Percentiles rank a stretch among this genome's conserved stretches.
Evolutionary conservation across 2,329 filamentous ascomycete genomes (phyloP).

Genomic region (Cladorrhinum sp.): DNA sequence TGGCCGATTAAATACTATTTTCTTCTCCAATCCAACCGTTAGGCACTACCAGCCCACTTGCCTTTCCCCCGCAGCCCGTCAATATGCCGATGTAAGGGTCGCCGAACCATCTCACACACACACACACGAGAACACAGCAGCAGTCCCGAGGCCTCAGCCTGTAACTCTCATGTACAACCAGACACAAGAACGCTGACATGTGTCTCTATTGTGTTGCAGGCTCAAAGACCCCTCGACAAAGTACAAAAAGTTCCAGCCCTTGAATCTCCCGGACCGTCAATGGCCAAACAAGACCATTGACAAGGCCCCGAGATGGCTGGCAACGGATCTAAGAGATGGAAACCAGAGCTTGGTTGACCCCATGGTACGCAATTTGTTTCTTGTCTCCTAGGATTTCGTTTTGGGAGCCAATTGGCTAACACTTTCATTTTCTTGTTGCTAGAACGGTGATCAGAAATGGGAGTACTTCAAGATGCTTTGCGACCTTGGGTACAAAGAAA

Average conservation of each 20-base stretch:
- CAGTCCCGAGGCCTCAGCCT: not conserved
- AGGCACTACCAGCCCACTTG: not conserved
- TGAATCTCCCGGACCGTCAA: conserved; percentile 68
- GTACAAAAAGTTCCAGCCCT: conserved; percentile 67
- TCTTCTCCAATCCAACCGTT: not conserved
- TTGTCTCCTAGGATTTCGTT: not conserved
- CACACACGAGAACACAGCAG: conserved; percentile 12
- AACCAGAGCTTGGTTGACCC: conserved; percentile 92
- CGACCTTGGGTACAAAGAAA: conserved; percentile 94
- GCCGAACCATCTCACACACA: conserved; percentile 7
- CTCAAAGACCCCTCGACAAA: conserved; percentile 75
- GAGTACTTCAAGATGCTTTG: conserved; percentile 92
- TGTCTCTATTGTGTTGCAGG: conserved; percentile 39
- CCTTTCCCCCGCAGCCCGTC: conserved; percentile 11
- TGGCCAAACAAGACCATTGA: conserved; percentile 82
- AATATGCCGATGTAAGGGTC: conserved; percentile 35
- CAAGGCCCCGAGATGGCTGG: conserved; percentile 87
- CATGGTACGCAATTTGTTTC: conserved; percentile 62
- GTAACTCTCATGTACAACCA: conserved; percentile 11
- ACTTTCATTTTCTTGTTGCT: conserved; percentile 1
- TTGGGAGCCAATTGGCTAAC: conserved; percentile 21
- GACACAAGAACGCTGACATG: conserved; percentile 14
- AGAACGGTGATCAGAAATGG: conserved; percentile 95
- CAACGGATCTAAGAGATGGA: conserved; percentile 84
- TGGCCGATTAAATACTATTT: not conserved